Conservation (phyloP, 352 stramenopile species). For the Saprolegnia diclina region DNA sequence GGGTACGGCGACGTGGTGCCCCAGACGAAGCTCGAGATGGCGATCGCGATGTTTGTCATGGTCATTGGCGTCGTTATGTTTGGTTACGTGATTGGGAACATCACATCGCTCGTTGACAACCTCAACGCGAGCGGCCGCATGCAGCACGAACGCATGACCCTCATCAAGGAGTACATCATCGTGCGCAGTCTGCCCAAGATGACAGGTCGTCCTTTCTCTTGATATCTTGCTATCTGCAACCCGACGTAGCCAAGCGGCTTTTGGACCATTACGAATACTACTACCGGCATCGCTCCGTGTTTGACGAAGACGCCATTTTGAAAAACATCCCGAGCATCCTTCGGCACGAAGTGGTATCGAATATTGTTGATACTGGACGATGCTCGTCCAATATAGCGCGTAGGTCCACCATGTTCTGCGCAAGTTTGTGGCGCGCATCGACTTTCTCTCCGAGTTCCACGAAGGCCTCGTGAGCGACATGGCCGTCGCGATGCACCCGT, state of each 20-base stretch:
- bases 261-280: constrained; percentile 79
- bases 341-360: constrained; percentile 69
- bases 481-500: constrained; percentile 73
- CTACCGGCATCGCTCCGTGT: constrained; percentile 78
- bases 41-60: constrained; percentile 73
- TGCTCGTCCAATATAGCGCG: not conserved
- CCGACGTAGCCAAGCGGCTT: constrained; percentile 52
- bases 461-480: constrained; percentile 78
- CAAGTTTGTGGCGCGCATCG: constrained; percentile 60
- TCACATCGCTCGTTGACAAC: constrained; percentile 73
- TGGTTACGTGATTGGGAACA: constrained; percentile 79
- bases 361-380: not conserved
- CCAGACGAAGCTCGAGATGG: constrained; percentile 53
- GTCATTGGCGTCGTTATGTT: constrained; percentile 80
- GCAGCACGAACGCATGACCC: constrained; percentile 67
- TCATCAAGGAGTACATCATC: constrained; percentile 80
- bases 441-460: constrained; percentile 66
- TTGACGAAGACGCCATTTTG: constrained; percentile 66
- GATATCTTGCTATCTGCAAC: not conserved
- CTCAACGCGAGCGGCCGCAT: constrained; percentile 58
- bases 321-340: constrained; percentile 58
- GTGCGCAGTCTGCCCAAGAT: constrained; percentile 67
- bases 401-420: constrained; percentile 71
- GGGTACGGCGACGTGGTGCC: constrained; percentile 74
- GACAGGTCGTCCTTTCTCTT: not conserved